Evolutionary conservation across 345 rosid genomes (phyloP).

Genomic region (Gynandropsis gynandra): DNA sequence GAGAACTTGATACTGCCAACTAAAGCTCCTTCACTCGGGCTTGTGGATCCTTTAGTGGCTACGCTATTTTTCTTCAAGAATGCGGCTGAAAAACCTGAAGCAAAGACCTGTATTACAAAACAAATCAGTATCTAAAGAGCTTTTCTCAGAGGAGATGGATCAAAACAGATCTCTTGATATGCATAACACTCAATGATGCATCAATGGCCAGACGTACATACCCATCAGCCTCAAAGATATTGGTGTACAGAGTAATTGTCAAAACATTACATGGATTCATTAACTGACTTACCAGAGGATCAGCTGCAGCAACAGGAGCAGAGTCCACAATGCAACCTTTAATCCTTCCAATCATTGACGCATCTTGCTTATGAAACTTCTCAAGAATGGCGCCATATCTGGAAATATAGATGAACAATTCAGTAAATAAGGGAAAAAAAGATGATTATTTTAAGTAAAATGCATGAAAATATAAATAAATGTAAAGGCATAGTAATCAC

Average conservation of each 20-base stretch:
- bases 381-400: conserved; percentile 94
- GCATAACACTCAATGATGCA: too few species aligned
- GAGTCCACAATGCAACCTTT: conserved; percentile 94
- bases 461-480: neutral
- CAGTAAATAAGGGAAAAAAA: neutral
- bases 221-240: neutral
- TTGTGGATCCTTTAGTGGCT: conserved; percentile 56
- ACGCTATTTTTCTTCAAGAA: conserved; percentile 79
- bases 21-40: conserved; percentile 21
- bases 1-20: conserved; percentile 26
- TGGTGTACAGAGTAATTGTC: neutral
- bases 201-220: too few species aligned
- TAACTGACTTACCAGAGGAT: conserved; percentile 63
- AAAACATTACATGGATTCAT: conserved; percentile 9
- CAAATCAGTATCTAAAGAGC: conserved; percentile 14
- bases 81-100: conserved; percentile 95
- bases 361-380: conserved; percentile 76
- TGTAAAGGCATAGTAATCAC: conserved; percentile 35
- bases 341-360: conserved; percentile 54
- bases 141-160: neutral
- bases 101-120: conserved; percentile 71
- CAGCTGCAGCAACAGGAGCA: conserved; percentile 95
- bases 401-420: neutral
- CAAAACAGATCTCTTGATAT: neutral
- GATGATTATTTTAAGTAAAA: neutral